Evolutionary conservation across 805 yeast species (phyloP), one percentile per base, ranked within the genome.

Genomic region (Cyberlindnera petersonii): DNA sequence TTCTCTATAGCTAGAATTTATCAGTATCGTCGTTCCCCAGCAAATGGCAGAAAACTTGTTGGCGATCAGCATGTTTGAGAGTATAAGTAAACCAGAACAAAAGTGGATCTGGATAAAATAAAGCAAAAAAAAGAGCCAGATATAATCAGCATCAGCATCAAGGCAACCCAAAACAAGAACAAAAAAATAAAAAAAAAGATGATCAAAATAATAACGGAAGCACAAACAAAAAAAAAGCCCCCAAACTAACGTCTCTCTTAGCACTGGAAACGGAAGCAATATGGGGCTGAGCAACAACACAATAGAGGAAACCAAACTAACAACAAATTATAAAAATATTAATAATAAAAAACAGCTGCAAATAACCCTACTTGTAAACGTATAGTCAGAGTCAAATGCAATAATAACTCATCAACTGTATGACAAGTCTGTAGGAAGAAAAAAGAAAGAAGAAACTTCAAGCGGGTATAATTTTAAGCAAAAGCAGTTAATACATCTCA

Each of bases 401-500:
- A 17, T 29, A 32, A 24, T 22, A 24, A 8, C 20, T 19, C 24
- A 30, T 20, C 32, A 30, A 13, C 16, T 13, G 14, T 11, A 9
- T 24, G 27, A 11, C 17, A 20, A 10, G 20, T 5, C 8, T 13
- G 10, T 29, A 23, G 6, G 8, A 29, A 19, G 8, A 30, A 30
- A 30, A 30, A 16, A 17, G 9, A 20, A 13, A 31, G 19, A 31
- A 22, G 17, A 21, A 22, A 31, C n/a, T n/a, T n/a, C n/a, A 31
- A n/a, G 23, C 10, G 32, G 33, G 20, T 16, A 30, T 9, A 15
- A 17, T 26, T 24, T 9, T 13, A 19, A 30, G 10, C 10, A 30
- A 15, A 18, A 5, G 9, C 26, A 31, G 9, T n/a, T 19, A 22
- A 7, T 7, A 9, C 20, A 31, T 18, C n/a, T 56, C 52, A 66